Evolutionary conservation across 2,329 filamentous ascomycete species (phyloP).

Genomic region (Fusarium scirpi): DNA sequence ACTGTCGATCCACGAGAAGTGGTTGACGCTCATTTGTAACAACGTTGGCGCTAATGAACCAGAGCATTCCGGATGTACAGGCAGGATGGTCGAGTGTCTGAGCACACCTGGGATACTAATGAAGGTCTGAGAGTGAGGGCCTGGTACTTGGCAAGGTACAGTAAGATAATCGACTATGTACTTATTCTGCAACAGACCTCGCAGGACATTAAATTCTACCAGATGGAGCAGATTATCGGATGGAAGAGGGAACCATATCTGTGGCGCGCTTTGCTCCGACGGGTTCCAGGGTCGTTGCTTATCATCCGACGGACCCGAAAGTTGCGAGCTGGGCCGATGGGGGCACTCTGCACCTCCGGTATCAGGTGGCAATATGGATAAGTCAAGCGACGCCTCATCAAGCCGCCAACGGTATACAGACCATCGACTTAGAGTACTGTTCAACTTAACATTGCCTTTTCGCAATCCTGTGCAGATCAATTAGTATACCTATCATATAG

Average conservation of each 20-base stretch:
- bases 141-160: fast-evolving
- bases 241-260: not conserved
- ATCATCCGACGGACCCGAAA: fast-evolving
- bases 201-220: not conserved
- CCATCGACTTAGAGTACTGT: fast-evolving
- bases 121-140: not conserved
- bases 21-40: not conserved
- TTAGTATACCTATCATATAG: too few species aligned
- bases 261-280: not conserved
- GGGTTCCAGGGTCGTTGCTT: too few species aligned
- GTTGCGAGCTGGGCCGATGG: not conserved
- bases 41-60: not conserved
- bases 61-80: not conserved
- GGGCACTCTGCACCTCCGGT: too few species aligned
- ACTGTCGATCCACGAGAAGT: constrained; percentile 2
- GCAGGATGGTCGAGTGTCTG: not conserved
- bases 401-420: not conserved
- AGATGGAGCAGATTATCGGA: not conserved
- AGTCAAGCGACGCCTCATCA: not conserved
- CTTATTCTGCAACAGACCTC: not conserved
- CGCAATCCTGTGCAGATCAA: not conserved
- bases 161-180: not conserved
- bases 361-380: not conserved
- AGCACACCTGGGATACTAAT: not conserved
- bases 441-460: not conserved